Evolutionary conservation across 129 eudicot genomes (phyloP).

Genomic region (Dittrichia graveolens): DNA sequence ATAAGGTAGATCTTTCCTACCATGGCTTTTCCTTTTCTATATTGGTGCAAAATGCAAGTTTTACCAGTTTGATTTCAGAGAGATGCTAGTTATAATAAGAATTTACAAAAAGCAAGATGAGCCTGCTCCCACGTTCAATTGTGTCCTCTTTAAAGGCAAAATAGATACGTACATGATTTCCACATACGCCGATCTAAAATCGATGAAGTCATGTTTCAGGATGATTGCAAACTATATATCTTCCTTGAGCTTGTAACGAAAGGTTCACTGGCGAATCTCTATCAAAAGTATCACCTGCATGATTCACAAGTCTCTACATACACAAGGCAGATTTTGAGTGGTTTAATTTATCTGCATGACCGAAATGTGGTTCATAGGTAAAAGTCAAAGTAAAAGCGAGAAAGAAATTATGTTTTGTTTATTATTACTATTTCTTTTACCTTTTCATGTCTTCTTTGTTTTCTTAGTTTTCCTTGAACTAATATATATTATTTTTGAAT

Average conservation of each 20-base stretch:
- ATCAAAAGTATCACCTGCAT: constrained; percentile 57
- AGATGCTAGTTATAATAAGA: constrained; percentile 12
- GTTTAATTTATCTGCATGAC: constrained; percentile 70
- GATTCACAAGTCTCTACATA: constrained; percentile 82
- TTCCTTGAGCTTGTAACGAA: constrained; percentile 83
- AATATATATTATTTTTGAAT: neutral
- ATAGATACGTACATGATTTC: neutral
- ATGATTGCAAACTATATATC: constrained; percentile 68
- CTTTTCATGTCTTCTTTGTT: neutral
- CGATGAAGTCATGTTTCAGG: constrained; percentile 50
- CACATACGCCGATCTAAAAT: constrained; percentile 4
- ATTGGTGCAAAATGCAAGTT: neutral
- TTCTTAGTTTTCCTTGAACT: neutral
- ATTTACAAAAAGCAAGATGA: too few species aligned
- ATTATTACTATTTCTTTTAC: too few species aligned
- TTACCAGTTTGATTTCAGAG: neutral
- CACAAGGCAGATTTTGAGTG: constrained; percentile 84
- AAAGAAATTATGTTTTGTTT: too few species aligned
- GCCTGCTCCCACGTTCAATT: neutral
- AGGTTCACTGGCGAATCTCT: constrained; percentile 78
- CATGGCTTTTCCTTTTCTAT: neutral
- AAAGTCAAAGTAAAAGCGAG: neutral
- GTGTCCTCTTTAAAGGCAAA: neutral
- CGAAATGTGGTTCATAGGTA: constrained; percentile 87
- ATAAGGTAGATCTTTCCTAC: constrained; percentile 46